Evolutionary conservation across 2,329 filamentous ascomycete genomes (phyloP).

Genomic region (Neofusicoccum umdonicola): DNA sequence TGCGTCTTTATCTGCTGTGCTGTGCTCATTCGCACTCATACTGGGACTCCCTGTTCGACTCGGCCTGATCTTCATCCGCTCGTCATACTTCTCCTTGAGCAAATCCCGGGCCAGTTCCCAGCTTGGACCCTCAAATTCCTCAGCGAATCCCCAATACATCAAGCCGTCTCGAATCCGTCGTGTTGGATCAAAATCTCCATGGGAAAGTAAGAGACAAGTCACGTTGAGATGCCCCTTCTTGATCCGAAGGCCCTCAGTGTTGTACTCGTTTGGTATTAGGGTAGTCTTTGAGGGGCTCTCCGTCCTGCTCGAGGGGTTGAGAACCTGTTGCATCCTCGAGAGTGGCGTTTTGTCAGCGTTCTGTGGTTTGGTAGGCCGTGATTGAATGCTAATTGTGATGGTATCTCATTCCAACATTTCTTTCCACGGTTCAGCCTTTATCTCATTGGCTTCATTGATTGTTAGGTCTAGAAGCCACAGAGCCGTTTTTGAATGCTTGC

Average conservation of each 20-base stretch:
- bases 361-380: constrained; percentile 18
- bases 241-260: constrained; percentile 48
- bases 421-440: constrained; percentile 68
- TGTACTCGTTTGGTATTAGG: constrained; percentile 51
- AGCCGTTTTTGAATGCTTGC: constrained; percentile 89
- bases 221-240: constrained; percentile 78
- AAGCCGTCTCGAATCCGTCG: constrained; percentile 69
- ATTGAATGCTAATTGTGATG: constrained; percentile 44
- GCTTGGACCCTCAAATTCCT: constrained; percentile 76
- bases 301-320: background rate
- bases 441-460: constrained; percentile 74
- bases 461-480: constrained; percentile 77
- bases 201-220: constrained; percentile 73
- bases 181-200: constrained; percentile 79
- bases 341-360: too few species aligned
- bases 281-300: constrained; percentile 20
- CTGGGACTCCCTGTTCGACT: constrained; percentile 10
- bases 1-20: background rate
- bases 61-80: constrained; percentile 38
- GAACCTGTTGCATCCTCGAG: too few species aligned
- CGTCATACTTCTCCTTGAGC: constrained; percentile 72
- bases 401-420: constrained; percentile 49
- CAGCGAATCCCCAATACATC: constrained; percentile 84
- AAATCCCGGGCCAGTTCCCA: constrained; percentile 87
- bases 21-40: background rate